Conservation (phyloP, 345 rosid genomes). For the Firmiana major region DNA sequence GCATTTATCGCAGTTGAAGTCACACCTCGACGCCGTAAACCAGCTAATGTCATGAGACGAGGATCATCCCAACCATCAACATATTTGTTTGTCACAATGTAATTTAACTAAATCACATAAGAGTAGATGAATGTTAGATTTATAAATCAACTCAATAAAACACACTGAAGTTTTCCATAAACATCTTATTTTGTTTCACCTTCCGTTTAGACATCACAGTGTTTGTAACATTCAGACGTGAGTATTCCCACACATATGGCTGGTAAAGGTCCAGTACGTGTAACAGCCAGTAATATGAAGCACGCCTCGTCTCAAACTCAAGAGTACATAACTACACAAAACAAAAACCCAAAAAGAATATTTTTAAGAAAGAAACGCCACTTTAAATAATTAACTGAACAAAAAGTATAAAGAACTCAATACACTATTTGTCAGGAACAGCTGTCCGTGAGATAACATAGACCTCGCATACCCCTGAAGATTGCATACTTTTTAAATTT, state of each 20-base stretch:
- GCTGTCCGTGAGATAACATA: not conserved
- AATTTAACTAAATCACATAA: slow-evolving; percentile 57
- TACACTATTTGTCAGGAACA: not conserved
- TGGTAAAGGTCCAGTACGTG: slow-evolving; percentile 77
- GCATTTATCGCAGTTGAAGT: slow-evolving; percentile 81
- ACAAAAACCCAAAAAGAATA: not conserved
- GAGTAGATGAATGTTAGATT: not conserved
- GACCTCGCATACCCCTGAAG: not conserved
- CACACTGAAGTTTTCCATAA: slow-evolving; percentile 18
- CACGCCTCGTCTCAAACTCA: slow-evolving; percentile 86
- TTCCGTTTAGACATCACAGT: slow-evolving; percentile 97
- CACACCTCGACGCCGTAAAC: slow-evolving; percentile 89
- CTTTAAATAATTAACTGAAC: not conserved
- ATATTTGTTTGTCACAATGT: slow-evolving; percentile 69
- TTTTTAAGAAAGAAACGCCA: not conserved
- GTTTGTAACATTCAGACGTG: slow-evolving; percentile 83
- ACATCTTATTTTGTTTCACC: slow-evolving; percentile 37
- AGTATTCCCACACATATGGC: slow-evolving; percentile 99
- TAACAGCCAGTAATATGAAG: slow-evolving; percentile 93
- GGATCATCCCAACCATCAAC: slow-evolving; percentile 99
- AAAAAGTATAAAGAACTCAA: not conserved
- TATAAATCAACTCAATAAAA: not conserved
- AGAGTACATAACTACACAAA: slow-evolving; percentile 61
- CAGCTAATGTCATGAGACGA: slow-evolving; percentile 94
- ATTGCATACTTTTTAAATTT: not conserved